These are phyloP conservation scores for Melampsora americana DNA, from an alignment of 1,284 basidiomycete genomes.

Conservation along the genomic window DNA sequence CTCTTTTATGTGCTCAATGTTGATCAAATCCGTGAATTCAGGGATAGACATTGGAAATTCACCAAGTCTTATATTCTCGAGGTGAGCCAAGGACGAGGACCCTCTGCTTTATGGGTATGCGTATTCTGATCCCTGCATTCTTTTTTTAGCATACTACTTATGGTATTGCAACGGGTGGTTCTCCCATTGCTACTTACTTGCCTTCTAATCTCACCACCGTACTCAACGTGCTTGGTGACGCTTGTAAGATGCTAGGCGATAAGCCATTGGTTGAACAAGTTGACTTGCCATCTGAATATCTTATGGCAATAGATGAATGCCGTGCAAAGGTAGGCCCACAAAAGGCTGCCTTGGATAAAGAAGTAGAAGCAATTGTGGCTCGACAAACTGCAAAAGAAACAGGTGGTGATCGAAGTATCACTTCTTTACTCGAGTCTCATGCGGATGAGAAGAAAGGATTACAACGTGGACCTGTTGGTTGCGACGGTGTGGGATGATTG, in stretches of 20 bases:
- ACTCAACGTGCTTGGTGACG: conserved; percentile 31
- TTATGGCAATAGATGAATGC: conserved; percentile 1
- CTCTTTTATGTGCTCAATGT: conserved; percentile 52
- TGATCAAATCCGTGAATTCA: conserved; percentile 52
- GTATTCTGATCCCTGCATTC: conserved; percentile 42
- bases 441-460: conserved; percentile 2
- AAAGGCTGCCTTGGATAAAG: conserved; percentile 28
- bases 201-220: conserved; percentile 50
- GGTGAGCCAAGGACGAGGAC: background rate
- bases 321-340: conserved; percentile 12
- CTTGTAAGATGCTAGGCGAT: conserved; percentile 16
- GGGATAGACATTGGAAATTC: conserved; percentile 52
- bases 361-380: conserved; percentile 17
- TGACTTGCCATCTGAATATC: background rate
- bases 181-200: conserved; percentile 51
- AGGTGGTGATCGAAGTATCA: conserved; percentile 1
- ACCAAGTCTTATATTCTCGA: conserved; percentile 45
- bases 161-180: conserved; percentile 52
- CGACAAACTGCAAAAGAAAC: conserved; percentile 22
- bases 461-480: conserved; percentile 31
- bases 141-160: conserved; percentile 51
- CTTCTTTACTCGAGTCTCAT: conserved; percentile 23
- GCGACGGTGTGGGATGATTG: conserved; percentile 36
- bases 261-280: background rate
- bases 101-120: background rate